Evolutionary conservation across 2,329 filamentous ascomycete species (phyloP), one percentile per base, ranked within the genome.

Genomic region (Pseudogymnoascus sp.): DNA sequence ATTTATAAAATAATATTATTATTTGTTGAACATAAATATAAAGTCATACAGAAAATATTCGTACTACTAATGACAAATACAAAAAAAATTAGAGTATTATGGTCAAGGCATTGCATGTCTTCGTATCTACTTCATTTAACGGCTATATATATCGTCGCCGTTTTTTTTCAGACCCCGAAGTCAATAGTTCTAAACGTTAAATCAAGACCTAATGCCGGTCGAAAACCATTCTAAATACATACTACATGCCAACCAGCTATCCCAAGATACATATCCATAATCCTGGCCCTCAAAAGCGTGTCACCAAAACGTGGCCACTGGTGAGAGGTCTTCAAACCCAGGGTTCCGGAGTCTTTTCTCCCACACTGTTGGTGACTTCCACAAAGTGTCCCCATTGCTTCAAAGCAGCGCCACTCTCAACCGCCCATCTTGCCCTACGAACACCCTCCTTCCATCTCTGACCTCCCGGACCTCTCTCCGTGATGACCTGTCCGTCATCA

Each of bases 381-480:
- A 96, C 92, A 77, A 97, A 97, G 21, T 81, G 81, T 64, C 87
- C 81, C 86, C 95, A 93, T 77, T 92, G 87, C 73, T 81, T 87
- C 81, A 90, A 87, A n/a, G 93, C 91, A 73, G 88, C 86, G 56
- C 93, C 92, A 74, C 91, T 96, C 76, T 87, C 84, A 59, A 99
- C 84, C 10, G 91, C 91, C 90, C 91, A 96, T 70, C 89, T 86
- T 14, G 95, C 95, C 73, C 91, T 84, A 70, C 93, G 82, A 12
- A 97, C 85, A 61, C 93, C 95, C 73, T 97, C 93, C 78, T 96
- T 99, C 95, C 95, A 99, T 71, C 93, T 84, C 64, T 90, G 85
- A 12, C 90, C 90, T 10, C 89, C 93, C 4, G 93, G 93, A 0
- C 95, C 93, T 59, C 89, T 81, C 74, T 97, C 93, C 14, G 78